Evolutionary conservation across 495 filamentous ascomycete species (phyloP).

Genomic region (Cryomyces antarcticus): DNA sequence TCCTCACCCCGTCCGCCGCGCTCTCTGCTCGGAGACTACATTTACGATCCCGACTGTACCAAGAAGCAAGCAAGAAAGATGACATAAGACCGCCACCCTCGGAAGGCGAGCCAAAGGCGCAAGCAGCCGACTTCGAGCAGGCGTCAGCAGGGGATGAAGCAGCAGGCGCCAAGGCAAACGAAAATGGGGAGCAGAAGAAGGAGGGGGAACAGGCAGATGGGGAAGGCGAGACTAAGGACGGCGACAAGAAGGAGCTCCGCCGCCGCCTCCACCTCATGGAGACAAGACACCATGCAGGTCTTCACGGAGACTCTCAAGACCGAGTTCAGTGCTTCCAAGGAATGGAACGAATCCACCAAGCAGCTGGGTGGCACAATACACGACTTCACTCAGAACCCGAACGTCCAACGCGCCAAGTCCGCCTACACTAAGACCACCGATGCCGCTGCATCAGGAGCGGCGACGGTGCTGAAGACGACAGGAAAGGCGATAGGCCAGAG

Average conservation of each 20-base stretch:
- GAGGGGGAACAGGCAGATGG: constrained; percentile 21
- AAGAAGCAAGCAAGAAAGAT: constrained; percentile 1
- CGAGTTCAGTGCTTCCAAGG: constrained; percentile 92
- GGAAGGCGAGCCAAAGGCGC: constrained; percentile 2
- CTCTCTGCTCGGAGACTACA: constrained; percentile 10
- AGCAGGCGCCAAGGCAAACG: constrained; percentile 16
- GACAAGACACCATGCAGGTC: constrained; percentile 96
- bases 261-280: constrained; percentile 83
- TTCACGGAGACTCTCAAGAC: constrained; percentile 84
- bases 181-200: constrained; percentile 4
- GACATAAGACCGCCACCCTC: constrained; percentile 11
- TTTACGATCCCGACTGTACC: constrained; percentile 6
- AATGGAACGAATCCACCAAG: constrained; percentile 98
- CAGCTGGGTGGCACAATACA: constrained; percentile 72
- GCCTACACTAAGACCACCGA: constrained; percentile 71
- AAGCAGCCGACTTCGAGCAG: constrained; percentile 24
- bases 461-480: constrained; percentile 62
- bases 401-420: constrained; percentile 64
- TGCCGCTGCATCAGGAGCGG: constrained; percentile 49
- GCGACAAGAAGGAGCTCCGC: constrained; percentile 40
- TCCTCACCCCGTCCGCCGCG: constrained; percentile 9
- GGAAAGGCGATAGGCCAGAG: constrained; percentile 71
- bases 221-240: constrained; percentile 24
- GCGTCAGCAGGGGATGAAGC: constrained; percentile 13
- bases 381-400: constrained; percentile 84